Conservation (phyloP, 306 rosid genomes). For the Mimosa pudica region DNA sequence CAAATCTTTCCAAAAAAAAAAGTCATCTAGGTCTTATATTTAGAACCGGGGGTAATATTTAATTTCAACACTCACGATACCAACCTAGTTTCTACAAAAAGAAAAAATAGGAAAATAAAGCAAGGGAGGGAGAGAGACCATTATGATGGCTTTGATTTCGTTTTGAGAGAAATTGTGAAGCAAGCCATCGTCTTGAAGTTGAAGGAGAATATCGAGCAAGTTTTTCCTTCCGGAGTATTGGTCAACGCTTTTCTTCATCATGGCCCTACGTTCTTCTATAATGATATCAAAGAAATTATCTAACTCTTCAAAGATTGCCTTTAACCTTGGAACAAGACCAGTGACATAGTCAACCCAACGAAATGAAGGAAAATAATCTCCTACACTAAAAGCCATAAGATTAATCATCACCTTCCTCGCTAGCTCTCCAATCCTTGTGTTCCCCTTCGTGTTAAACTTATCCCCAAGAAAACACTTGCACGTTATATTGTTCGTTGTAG, state of each 20-base stretch:
- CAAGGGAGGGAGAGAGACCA: conserved; percentile 20
- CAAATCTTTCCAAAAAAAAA: no score
- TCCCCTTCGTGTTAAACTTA: no score
- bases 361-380: no score
- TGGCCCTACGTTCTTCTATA: conserved; percentile 15
- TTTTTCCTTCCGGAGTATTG: conserved; percentile 8
- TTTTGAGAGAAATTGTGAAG: conserved; percentile 20
- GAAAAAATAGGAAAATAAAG: neutral
- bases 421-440: neutral
- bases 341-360: conserved; percentile 29
- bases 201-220: conserved; percentile 42
- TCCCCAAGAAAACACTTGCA: neutral
- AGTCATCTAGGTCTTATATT: no score
- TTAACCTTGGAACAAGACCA: conserved; percentile 26
- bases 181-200: conserved; percentile 26
- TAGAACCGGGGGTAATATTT: no score
- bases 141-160: conserved; percentile 37
- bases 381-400: neutral
- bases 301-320: conserved; percentile 18
- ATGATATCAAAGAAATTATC: conserved; percentile 34
- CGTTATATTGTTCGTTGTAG: neutral
- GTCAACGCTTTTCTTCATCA: neutral
- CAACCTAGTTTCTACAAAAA: no score
- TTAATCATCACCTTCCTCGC: neutral
- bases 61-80: neutral